Evolutionary conservation across 2,329 filamentous ascomycete species (phyloP).

Genomic region (Lizonia empirigonia): DNA sequence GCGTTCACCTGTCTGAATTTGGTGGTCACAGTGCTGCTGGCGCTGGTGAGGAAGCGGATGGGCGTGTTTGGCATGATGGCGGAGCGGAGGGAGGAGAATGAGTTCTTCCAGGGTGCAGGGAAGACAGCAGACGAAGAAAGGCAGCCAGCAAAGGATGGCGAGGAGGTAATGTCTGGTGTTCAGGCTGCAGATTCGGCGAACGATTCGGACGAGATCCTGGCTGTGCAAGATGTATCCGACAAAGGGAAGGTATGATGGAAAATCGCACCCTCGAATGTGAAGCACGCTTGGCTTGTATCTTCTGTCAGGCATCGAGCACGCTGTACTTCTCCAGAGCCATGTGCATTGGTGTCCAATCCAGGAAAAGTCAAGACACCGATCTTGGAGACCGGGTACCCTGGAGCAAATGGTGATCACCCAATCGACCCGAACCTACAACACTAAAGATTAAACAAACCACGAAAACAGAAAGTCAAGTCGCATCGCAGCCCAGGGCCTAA

Average conservation of each 20-base stretch:
- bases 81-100: conserved; percentile 30
- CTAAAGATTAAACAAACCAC: neutral
- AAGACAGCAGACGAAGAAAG: conserved; percentile 7
- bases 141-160: neutral
- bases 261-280: too few species aligned
- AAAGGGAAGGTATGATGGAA: neutral
- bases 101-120: conserved; percentile 25
- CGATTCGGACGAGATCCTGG: neutral
- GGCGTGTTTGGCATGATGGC: conserved; percentile 32
- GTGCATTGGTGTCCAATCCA: too few species aligned
- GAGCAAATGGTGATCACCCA: neutral
- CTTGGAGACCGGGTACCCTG: too few species aligned
- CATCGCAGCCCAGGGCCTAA: conserved; percentile 6
- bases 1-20: conserved; percentile 35
- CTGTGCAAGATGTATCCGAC: neutral
- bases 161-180: neutral
- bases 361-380: too few species aligned
- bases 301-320: too few species aligned
- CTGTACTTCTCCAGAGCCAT: too few species aligned
- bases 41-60: conserved; percentile 27
- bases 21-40: conserved; percentile 27
- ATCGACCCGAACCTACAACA: neutral
- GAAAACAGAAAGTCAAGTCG: neutral
- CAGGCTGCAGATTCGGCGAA: neutral
- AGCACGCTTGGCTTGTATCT: too few species aligned